Base-by-base conservation (phyloP, 768 basidiomycete species). In the Leucocoprinus birnbaumii region DNA sequence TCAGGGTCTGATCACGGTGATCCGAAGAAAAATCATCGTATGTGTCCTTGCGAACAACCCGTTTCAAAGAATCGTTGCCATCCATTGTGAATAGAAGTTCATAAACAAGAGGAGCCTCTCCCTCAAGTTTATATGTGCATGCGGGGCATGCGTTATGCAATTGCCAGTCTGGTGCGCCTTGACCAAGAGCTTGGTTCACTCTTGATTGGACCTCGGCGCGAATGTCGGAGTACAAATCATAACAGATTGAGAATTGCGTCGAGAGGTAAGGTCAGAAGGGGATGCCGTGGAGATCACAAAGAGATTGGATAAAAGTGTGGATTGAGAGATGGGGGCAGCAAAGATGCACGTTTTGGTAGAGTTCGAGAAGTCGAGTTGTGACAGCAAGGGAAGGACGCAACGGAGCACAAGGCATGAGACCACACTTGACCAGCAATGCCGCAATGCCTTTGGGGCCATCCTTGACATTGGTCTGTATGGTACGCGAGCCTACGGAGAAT, bases 201-300 rank as follows among this genome's bases (percentile, higher is more conserved):
- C 35, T 53, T 7, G 1, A 16, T 2, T 62, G n/a, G 3, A 64
- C 58, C 4, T 22, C 21, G 0, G 40, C 31, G 0, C 18, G 56
- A 25, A 71, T 58, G 0, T 51, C 43, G 0, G 66, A 37, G 45
- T 68, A 70, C 1, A 70, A 13, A 27, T 72, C 66, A 48, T 59
- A 65, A 21, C 60, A 58, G 1, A 64, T 63, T 2, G 58, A 54
- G 50, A 69, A 68, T 53, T 67, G 62, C 7, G 56, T 21, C 16
- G 50, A 44, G 2, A 66, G 45, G 42, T 62, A 57, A 2, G 45
- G 48, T 11, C 57, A 24, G 50, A 59, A 66, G 0, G 65, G 62
- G 11, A 31, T 46, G 11, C 59, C 38, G 13, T 73, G 65, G 19
- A 70, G 24, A 50, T 72, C 66, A 31, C 66, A 69, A 0, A 73